Evolutionary conservation across 208 protist genomes (phyloP).

Genomic region (Trypanosoma lewisi): DNA sequence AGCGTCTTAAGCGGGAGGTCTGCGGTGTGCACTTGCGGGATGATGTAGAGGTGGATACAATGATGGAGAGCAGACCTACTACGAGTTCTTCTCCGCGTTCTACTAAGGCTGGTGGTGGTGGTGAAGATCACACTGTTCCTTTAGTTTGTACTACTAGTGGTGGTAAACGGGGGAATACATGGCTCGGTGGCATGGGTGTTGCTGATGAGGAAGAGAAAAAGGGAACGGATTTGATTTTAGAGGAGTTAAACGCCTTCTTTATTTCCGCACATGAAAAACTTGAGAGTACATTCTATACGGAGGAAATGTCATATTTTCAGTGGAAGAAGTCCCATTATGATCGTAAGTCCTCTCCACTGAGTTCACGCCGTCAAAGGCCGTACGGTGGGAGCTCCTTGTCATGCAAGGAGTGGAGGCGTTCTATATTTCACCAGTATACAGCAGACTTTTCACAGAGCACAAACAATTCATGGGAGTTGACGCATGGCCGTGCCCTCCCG

Average conservation of each 20-base stretch:
- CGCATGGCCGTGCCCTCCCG: neutral
- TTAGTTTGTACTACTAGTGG: no score
- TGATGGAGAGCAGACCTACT: neutral
- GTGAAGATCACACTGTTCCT: neutral
- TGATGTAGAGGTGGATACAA: neutral
- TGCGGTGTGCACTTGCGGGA: neutral
- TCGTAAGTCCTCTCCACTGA: neutral
- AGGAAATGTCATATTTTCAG: neutral
- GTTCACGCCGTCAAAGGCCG: neutral
- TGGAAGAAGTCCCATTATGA: neutral
- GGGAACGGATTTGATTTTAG: neutral
- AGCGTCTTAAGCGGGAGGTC: constrained; percentile 31
- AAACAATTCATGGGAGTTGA: neutral
- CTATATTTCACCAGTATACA: constrained; percentile 1
- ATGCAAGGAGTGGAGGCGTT: neutral
- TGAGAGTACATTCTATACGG: neutral
- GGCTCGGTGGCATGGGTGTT: neutral
- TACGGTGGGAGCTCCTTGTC: neutral
- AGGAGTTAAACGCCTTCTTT: neutral
- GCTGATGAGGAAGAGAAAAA: neutral
- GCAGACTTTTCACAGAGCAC: neutral
- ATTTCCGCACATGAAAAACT: constrained; percentile 4
- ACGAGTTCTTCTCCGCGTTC: neutral
- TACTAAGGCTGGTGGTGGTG: neutral
- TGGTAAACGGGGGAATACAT: no score